Evolutionary conservation across 768 basidiomycete genomes (phyloP), one percentile per base, ranked within the genome.

Genomic region (Omphalotus guepiniiformis): DNA sequence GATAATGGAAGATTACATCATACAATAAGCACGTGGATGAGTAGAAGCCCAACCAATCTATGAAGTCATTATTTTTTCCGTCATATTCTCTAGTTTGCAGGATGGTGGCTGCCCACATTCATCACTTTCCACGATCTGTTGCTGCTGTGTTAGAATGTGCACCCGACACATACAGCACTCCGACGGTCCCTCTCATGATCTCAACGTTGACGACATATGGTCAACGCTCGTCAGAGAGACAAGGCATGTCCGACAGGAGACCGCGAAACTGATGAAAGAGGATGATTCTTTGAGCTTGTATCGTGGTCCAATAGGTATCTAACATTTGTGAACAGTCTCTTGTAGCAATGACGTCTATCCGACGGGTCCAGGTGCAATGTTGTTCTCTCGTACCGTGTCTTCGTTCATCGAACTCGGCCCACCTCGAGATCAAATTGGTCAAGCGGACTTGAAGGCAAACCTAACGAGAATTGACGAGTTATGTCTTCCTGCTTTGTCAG

Each of bases 191-290:
- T 21, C 46, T 22, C 28, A 30, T 19, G 38, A 38, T 21, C 29
- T 47, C 18, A 29, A 47, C 19, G 46, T 47, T 21, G 46, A 47
- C 37, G 27, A 47, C 8, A 39, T 47, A 11, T 47, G 46, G 46
- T 19, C 28, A 1, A 39, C 36, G 27, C 46, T 47, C 35, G 42
- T 41, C 21, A 30, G 32, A 28, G 40, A 43, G 30, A 28, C 40
- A 23, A 42, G 32, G 25, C 39, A 42, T 26, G 23, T 42, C 22
- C 29, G 22, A 34, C 40, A 32, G 9, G 28, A 49, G 27, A 32
- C 48, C 16, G 38, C 28, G 1, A 41, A 42, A n/a, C 23, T 21
- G 42, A 32, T n/a, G 2, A 30, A 26, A 11, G 46, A 47, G 18
- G 26, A 13, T 7, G 38, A 47, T 7, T 28, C 27, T 23, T 28